phyloP scores from a whole-genome alignment of 495 filamentous ascomycete genomes.

The Corynascus novoguineensis region DNA sequence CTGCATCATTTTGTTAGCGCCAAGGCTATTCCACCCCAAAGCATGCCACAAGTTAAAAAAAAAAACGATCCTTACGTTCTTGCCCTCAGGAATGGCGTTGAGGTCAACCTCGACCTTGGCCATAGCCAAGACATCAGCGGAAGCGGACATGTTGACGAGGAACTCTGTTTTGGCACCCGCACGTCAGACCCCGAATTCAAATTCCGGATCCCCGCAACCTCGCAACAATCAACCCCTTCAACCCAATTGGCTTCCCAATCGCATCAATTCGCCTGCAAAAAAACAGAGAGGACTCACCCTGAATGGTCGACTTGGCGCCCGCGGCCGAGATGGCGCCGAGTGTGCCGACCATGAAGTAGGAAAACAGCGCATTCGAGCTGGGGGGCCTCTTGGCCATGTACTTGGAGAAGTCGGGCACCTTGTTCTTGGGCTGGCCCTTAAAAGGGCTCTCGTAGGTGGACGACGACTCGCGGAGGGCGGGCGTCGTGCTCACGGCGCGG shows the following conservation, averaged over 20 bases:
- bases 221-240: background rate
- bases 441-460: constrained; percentile 50
- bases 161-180: constrained; percentile 62
- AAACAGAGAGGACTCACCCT: constrained; percentile 59
- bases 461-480: constrained; percentile 33
- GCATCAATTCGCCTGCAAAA: constrained; percentile 12
- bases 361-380: constrained; percentile 75
- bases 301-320: constrained; percentile 92
- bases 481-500: constrained; percentile 45
- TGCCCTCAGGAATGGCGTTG: constrained; percentile 88
- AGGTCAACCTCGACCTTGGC: constrained; percentile 99
- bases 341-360: constrained; percentile 97
- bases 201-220: background rate
- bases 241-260: constrained; percentile 3
- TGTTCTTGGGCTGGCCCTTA: constrained; percentile 55
- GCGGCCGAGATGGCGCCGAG: constrained; percentile 86
- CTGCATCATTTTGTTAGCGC: constrained; percentile 39
- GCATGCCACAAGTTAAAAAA: background rate
- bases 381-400: constrained; percentile 65
- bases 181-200: constrained; percentile 13
- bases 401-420: constrained; percentile 84
- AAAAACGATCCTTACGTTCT: constrained; percentile 68
- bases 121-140: constrained; percentile 96
- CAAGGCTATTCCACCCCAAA: background rate
- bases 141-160: constrained; percentile 99